Evolutionary conservation across 1,139 yeast genomes (phyloP), one percentile per base, ranked within the genome.

Genomic region (Geotrichum carabidarum): DNA sequence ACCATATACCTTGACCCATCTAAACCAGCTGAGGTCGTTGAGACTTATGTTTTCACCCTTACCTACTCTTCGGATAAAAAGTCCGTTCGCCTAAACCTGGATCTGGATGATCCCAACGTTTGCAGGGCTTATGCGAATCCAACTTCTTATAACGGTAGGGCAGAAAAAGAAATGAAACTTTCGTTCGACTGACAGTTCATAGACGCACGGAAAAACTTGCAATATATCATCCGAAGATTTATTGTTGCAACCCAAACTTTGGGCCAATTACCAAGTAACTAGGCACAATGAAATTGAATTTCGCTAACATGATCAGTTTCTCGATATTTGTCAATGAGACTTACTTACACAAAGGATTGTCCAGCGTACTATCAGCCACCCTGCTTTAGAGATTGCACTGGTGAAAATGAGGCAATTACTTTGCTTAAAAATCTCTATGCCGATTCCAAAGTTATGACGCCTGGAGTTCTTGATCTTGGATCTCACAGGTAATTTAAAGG

Each of bases 291-390:
- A 17, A 22, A 14, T n/a, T 8, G 6, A n/a, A 2, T 18, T 11
- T 44, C 17, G 14, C 34, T 9, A 45, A 40, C 31, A 18, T 42
- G 4, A 11, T 15, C 17, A 55, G 58, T 34, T 9, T 41, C 54
- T 32, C 45, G 58, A 7, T 53, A 41, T 17, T 41, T 50, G 9
- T 51, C 54, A 30, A 53, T 56, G 54, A 50, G 56, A 43, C 51
- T 56, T n/a, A 45, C 52, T 1, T 56, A 56, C 22, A 53, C 58
- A 1, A 44, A 51, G 9, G 50, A 56, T 18, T 48, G 54, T 18
- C 58, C 58, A 15, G 18, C 22, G 4, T 36, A 49, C 30, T 56
- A 56, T 44, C 56, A 56, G 44, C 58, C 58, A 12, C 58, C 56
- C 6, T 45, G 48, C 18, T 56, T 56, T 44, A 50, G 48, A 18